phyloP scores from a whole-genome alignment of 73 alveolate species.

The Uronychia binucleata region DNA sequence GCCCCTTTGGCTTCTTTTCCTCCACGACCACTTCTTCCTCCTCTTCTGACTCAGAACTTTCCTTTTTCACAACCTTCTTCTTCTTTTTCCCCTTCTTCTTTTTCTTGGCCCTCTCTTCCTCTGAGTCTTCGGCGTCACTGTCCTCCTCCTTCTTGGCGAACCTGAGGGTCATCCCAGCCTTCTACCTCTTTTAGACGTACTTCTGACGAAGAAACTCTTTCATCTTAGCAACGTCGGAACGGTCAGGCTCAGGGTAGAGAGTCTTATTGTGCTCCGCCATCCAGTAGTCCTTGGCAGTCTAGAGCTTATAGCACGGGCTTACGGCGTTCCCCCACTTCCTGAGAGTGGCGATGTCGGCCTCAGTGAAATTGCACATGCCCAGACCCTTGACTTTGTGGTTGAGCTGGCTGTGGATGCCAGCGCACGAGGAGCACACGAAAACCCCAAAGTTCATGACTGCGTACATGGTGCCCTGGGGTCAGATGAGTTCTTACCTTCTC shows the following conservation, averaged over 20 bases:
- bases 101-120: slow-evolving; percentile 21
- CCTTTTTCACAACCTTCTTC: slow-evolving; percentile 8
- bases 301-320: not conserved
- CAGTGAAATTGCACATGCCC: slow-evolving; percentile 83
- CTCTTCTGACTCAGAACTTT: not conserved
- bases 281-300: slow-evolving; percentile 25
- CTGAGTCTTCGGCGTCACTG: slow-evolving; percentile 3
- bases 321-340: slow-evolving; percentile 69
- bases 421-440: slow-evolving; percentile 89
- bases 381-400: slow-evolving; percentile 93
- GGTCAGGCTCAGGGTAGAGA: slow-evolving; percentile 65
- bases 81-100: slow-evolving; percentile 10
- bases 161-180: not conserved
- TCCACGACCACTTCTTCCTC: not conserved
- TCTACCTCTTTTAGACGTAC: slow-evolving; percentile 51
- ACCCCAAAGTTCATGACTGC: slow-evolving; percentile 84
- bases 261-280: slow-evolving; percentile 57
- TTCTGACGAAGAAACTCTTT: slow-evolving; percentile 71
- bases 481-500: slow-evolving; percentile 26
- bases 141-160: slow-evolving; percentile 25
- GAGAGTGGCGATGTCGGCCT: slow-evolving; percentile 78
- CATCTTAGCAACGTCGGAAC: slow-evolving; percentile 38
- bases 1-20: not conserved
- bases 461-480: slow-evolving; percentile 70
- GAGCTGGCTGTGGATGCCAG: slow-evolving; percentile 88